Base-by-base conservation (phyloP, 371 early-diverging fungal species). In the Gilbertella persicaria region DNA sequence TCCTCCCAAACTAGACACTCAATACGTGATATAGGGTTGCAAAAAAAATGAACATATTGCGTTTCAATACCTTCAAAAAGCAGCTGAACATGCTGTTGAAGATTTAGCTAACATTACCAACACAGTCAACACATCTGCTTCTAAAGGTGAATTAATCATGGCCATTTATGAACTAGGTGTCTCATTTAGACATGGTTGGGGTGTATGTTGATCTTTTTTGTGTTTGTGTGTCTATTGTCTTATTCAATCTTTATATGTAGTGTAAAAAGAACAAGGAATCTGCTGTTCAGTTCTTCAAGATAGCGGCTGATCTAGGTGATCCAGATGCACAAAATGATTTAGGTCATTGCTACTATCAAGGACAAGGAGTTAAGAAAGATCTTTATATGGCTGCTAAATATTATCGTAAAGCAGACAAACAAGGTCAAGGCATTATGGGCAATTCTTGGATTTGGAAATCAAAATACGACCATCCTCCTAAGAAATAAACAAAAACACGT, bases 111-210 rank as follows among this genome's bases (percentile, higher is more conserved):
- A 66, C 17, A 60, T 69, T 19, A 66, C 71, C 17, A 47, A 23
- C 21, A 50, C 60, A 35, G 60, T 58, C 9, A 64, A 60, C 39
- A 50, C 50, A 28, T 54, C 64, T 13, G 74, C 71, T 8, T 71
- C 76, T 12, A 78, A 75, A 39, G 80, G 79, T 19, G 89, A 89
- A 56, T 61, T 90, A 17, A 80, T 86, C 7, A 85, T 92, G 80
- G 93, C 93, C 5, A 79, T 94, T 45, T 92, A 87, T 53, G 95
- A 94, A 60, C 71, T 95, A 10, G 93, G 90, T 16, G 85, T 90
- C 56, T 87, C 87, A 29, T 93, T 88, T 60, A 80, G 85, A 39
- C 90, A 94, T 47, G 95, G 94, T 13, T 95, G 95, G 95, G 95
- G 95, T 12, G 92, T 91, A 10, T 50, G 62, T 69, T 16, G 5